phyloP scores from a whole-genome alignment of 306 rosid species.

The Trichosanthes cucumerina region DNA sequence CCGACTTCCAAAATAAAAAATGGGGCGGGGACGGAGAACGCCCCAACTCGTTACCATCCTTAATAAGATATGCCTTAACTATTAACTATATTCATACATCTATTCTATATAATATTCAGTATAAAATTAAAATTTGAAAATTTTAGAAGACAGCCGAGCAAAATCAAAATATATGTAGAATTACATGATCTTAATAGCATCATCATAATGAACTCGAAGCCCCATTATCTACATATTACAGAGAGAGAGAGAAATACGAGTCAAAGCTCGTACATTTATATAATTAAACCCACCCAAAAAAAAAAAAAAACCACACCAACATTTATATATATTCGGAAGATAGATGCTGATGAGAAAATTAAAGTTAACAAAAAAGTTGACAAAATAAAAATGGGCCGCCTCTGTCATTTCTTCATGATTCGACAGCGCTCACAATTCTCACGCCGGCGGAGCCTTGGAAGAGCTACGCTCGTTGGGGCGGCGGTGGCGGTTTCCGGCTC shows the following conservation, averaged over 20 bases:
- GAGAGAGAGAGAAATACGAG: not conserved
- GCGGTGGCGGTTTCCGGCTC: constrained; percentile 6
- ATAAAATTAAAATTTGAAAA: too few species aligned
- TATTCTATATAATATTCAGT: too few species aligned
- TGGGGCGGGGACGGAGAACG: too few species aligned
- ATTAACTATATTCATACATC: too few species aligned
- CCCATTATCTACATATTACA: not conserved
- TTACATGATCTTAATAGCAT: not conserved
- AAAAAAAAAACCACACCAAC: not conserved
- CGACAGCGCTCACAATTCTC: not conserved
- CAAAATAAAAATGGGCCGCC: not conserved
- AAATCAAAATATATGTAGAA: not conserved
- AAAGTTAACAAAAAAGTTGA: not conserved
- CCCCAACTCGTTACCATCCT: too few species aligned
- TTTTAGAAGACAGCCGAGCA: too few species aligned
- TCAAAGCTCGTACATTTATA: not conserved
- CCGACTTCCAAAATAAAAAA: too few species aligned
- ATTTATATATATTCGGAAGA: not conserved
- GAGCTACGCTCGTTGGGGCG: constrained; percentile 22
- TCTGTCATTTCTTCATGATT: not conserved
- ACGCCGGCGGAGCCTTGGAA: constrained; percentile 11
- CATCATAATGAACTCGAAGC: not conserved
- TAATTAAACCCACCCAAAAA: not conserved
- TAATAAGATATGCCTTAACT: too few species aligned
- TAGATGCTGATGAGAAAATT: not conserved